Base-by-base conservation (phyloP, 176 grass and related monocot species). In the Cenchrus purpureus region DNA sequence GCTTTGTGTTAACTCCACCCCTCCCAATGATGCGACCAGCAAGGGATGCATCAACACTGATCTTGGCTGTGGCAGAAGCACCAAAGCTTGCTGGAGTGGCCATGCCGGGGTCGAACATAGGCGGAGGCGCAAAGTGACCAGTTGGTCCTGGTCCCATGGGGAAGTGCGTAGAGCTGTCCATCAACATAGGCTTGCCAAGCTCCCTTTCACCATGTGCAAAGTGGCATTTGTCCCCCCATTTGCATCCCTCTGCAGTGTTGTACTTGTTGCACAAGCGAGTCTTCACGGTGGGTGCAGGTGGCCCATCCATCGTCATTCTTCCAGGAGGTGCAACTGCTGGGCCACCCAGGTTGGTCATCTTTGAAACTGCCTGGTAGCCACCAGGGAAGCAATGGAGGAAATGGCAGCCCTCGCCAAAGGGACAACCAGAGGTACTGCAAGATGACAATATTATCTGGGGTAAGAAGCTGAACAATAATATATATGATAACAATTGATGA, bases 171-270 rank as follows among this genome's bases (percentile, higher is more conserved):
- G 82, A 84, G 56, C 49, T 72, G 55, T 56, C 85, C 81, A 82
- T 85, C 56, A 84, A 13, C 45, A 87, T 77, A 25, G 81, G 76
- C 74, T 91, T 98, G 67, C 87, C 91, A 15, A 98, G 83, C 43
- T 98, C 95, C 50, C 89, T 81, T 50, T 98, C 95, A 17, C 93
- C 87, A 51, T 98, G 93, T 19, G 95, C 95, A 85, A 98, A 95
- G 67, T 82, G 93, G 54, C 93, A 98, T 29, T 90, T 92, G 9
- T 92, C 93, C 28, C 93, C 93, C 64, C 69, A 98, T 87, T 93
- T 91, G 82, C 93, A 98, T 20, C 95, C 95, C 19, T 98, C 95
- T 44, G 79, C 87, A 65, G 87, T 93, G 68, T 92, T 93, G 25
- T 88, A 95, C 73, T 94, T 98, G 91, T 88, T 95, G 89, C 95